Base-by-base conservation (phyloP, 805 yeast genomes). In the Pichia scutulata region DNA sequence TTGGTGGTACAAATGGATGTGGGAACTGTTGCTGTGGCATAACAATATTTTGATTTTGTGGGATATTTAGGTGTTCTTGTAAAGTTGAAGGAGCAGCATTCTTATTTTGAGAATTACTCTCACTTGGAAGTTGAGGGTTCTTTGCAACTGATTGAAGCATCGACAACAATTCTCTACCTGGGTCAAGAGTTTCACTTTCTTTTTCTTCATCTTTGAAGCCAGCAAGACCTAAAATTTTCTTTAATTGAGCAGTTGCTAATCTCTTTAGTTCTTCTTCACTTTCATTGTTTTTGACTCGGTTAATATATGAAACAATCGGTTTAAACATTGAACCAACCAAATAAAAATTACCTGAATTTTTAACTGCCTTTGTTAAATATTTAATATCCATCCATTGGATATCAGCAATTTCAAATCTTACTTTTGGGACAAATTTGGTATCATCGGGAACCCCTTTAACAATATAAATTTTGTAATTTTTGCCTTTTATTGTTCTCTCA, bases 321-420 rank as follows among this genome's bases (percentile, higher is more conserved):
- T 79, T 74, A 21, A 76, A 60, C 62, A 80, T 70, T 9, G 79
- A 67, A 18, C 70, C 65, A 13, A 80, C 74, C 36, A 80, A 65
- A 58, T 74, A 79, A 53, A 62, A 76, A 25, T 66, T 60, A 21
- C 53, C 48, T 28, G 60, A 58, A 8, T 66, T 58, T 44, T 65
- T 65, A 50, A 68, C 64, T 18, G 66, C 60, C 39, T 70, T 71
- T 2, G 64, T 55, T 30, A 76, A 61, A 41, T 66, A 65, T 51
- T 70, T 81, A 54, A 85, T 70, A 57, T 81, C 84, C 55, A 72
- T 70, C 98, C 97, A 92, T 66, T 83, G 76, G 46, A 92, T 87
- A 49, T 79, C 78, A 43, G 83, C 78, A 56, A 93, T 95, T 69
- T 93, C 99, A 64, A 86, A 86, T 60, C 96, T 78, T 2, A 88